Evolutionary conservation across 805 yeast species (phyloP).

Genomic region (Suhomyces xylopsoci): DNA sequence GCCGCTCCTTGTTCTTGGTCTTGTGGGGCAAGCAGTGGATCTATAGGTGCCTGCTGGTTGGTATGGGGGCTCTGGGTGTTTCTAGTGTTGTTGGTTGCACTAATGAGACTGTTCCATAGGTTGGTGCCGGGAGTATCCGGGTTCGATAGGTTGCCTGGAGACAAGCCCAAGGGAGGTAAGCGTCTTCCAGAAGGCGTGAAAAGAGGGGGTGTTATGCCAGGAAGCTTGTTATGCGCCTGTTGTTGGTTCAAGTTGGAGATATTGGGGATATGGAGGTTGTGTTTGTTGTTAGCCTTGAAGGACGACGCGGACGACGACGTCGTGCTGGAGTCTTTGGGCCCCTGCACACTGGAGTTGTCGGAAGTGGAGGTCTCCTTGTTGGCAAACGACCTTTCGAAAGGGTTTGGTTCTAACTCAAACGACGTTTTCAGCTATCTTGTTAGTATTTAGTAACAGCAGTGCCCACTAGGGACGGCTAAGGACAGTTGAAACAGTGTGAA

Average conservation of each 20-base stretch:
- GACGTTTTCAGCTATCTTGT: constrained; percentile 22
- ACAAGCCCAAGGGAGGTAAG: constrained; percentile 50
- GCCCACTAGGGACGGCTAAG: background rate
- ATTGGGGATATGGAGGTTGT: constrained; percentile 38
- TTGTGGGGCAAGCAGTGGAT: constrained; percentile 3
- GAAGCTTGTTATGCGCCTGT: constrained; percentile 18
- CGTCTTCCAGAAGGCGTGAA: constrained; percentile 60
- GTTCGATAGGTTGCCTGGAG: constrained; percentile 38
- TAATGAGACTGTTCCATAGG: constrained; percentile 47
- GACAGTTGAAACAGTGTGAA: background rate
- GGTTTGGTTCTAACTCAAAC: constrained; percentile 87
- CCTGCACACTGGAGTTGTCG: background rate
- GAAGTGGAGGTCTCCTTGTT: constrained; percentile 38
- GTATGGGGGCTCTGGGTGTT: background rate
- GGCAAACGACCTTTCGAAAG: constrained; percentile 94
- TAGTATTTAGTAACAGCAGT: background rate
- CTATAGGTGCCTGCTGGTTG: constrained; percentile 7
- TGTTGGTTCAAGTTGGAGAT: constrained; percentile 23
- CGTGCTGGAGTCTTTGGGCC: constrained; percentile 4
- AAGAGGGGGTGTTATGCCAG: constrained; percentile 46
- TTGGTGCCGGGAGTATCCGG: constrained; percentile 53
- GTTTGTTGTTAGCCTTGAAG: constrained; percentile 41
- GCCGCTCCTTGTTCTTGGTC: constrained; percentile 10
- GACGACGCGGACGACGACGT: constrained; percentile 1
- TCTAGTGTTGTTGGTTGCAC: constrained; percentile 28